Evolutionary conservation across 2,329 filamentous ascomycete species (phyloP), one percentile per base, ranked within the genome.

Genomic region (Sordariomycetes sp.): DNA sequence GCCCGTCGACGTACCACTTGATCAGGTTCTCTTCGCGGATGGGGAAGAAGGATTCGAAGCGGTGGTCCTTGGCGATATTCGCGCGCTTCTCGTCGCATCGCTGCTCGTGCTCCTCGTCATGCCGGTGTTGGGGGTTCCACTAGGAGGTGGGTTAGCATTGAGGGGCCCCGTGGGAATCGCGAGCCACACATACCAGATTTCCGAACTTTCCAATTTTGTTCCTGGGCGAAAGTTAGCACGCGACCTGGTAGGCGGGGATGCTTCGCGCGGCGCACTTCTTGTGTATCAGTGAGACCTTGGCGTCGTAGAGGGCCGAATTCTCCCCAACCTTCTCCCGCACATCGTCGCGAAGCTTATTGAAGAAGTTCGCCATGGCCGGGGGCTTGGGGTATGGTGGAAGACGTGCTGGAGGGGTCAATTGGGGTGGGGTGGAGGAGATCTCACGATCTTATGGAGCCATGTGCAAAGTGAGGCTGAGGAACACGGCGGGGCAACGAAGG

Each of bases 1-100:
- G 80, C 3, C 91, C 94, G 69, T 97, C 94, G 12, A 97, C 90
- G 72, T 97, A 97, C 92, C 93, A 99, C 75, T 97, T 97, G 69
- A 94, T 79, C 59, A 88, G 79, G 70, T 97, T 97, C 32, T 86
- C 88, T 12, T 93, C 85, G 51, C 87, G 85, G 69, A 93, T 87
- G 0, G 93, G 93, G 43, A 95, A 95, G 72, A 89, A 99, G 3
- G 90, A 96, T n/a, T 88, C 71, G 75, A 91, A 97, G 50, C 93
- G 86, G 68, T 97, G 86, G 16, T 82, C 79, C 59, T 93, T 82
- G 63, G 80, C 79, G 55, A 94, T 87, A 18, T 74, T 79, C 22
- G 79, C 81, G 60, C 94, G 83, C 74, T 96, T 96, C 14, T 80
- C 81, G 69, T 97, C 93, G 51, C 89, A 93, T 11, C 72, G 77